Conservation (phyloP, 805 yeast species). For the Zygosaccharomyces gambellarensis region DNA sequence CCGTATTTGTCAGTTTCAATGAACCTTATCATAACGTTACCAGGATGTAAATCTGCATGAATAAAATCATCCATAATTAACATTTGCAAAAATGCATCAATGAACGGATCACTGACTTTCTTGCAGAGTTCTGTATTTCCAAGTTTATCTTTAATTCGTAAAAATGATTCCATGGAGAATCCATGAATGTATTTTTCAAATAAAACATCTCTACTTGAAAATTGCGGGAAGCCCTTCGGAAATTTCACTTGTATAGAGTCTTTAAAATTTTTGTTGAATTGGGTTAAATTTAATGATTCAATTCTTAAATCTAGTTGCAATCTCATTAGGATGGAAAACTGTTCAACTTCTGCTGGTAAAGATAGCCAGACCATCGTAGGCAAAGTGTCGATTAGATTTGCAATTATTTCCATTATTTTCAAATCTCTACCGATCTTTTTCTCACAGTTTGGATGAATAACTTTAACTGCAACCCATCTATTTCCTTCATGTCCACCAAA, state of each 20-base stretch:
- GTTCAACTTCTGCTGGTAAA: conserved; percentile 88
- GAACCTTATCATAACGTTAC: conserved; percentile 79
- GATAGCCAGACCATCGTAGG: conserved; percentile 99
- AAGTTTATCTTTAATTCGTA: conserved; percentile 41
- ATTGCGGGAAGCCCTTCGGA: conserved; percentile 67
- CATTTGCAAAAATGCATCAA: conserved; percentile 92
- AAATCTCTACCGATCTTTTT: conserved; percentile 72
- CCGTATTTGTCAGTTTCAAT: conserved; percentile 42
- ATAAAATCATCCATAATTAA: conserved; percentile 86
- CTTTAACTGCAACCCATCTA: conserved; percentile 80
- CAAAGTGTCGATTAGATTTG: conserved; percentile 57
- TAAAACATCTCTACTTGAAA: conserved; percentile 64
- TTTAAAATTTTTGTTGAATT: conserved; percentile 66
- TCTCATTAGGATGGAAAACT: conserved; percentile 80
- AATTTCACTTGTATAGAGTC: conserved; percentile 59
- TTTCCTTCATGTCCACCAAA: conserved; percentile 21
- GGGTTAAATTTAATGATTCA: conserved; percentile 75
- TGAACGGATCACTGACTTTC: conserved; percentile 70
- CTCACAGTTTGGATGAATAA: conserved; percentile 84
- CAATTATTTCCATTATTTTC: conserved; percentile 77
- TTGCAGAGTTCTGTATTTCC: conserved; percentile 46
- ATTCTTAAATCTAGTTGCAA: conserved; percentile 84
- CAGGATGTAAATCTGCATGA: conserved; percentile 96
- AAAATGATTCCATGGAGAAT: conserved; percentile 68
- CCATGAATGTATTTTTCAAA: conserved; percentile 87